Conservation (phyloP, 495 filamentous ascomycete species). For the Trichoderma parareesei region DNA sequence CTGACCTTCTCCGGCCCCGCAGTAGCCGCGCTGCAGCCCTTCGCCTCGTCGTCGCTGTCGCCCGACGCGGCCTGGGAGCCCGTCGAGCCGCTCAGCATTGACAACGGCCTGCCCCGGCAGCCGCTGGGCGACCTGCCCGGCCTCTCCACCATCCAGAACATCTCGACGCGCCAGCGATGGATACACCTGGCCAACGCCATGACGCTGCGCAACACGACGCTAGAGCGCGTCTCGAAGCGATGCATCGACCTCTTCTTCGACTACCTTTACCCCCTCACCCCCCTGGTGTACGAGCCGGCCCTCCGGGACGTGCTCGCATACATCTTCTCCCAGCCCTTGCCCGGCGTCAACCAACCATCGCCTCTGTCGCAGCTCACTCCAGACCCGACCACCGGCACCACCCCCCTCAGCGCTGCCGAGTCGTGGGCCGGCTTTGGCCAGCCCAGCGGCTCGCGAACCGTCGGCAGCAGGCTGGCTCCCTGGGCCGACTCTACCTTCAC, state of each 20-base stretch:
- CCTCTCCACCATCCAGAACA: slow-evolving; percentile 6
- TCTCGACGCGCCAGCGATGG: slow-evolving; percentile 7
- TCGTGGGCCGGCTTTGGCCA: slow-evolving; percentile 3
- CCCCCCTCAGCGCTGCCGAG: neutral
- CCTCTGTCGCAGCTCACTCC: neutral
- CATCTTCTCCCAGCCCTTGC: slow-evolving; percentile 8
- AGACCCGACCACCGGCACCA: neutral
- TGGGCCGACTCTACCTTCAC: slow-evolving; percentile 19
- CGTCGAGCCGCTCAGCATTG: slow-evolving; percentile 5
- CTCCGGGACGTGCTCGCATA: slow-evolving; percentile 13
- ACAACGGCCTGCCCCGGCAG: slow-evolving; percentile 7
- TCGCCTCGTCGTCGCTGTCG: neutral
- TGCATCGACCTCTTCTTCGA: slow-evolving; percentile 24
- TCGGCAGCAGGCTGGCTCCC: neutral
- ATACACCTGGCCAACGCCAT: neutral
- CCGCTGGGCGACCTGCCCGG: neutral
- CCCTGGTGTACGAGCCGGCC: slow-evolving; percentile 26
- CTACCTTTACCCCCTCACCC: slow-evolving; percentile 24
- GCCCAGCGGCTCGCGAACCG: neutral
- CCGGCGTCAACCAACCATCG: slow-evolving; percentile 3
- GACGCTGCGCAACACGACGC: slow-evolving; percentile 1
- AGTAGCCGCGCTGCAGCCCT: slow-evolving; percentile 10
- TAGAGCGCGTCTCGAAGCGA: slow-evolving; percentile 10
- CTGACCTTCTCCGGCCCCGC: neutral
- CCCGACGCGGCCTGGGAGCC: slow-evolving; percentile 2